phyloP scores from a whole-genome alignment of 805 yeast species.

The Metschnikowia matae region DNA sequence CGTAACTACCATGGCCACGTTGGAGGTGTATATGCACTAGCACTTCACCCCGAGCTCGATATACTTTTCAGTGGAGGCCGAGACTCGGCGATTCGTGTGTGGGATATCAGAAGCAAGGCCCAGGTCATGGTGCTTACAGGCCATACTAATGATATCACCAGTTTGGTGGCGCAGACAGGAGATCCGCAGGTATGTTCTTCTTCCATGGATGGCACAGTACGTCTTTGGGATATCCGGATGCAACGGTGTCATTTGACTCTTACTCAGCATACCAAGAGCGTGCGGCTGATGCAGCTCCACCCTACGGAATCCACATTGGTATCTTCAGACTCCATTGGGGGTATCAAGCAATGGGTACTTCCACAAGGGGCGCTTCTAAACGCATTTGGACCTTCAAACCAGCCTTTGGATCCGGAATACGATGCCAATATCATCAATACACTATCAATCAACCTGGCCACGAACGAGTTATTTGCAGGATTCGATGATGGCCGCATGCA shows the following conservation, averaged over 20 bases:
- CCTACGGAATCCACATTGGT: slow-evolving; percentile 71
- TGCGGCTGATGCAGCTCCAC: slow-evolving; percentile 67
- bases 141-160: slow-evolving; percentile 70
- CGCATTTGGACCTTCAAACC: slow-evolving; percentile 46
- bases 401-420: slow-evolving; percentile 22
- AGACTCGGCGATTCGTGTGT: slow-evolving; percentile 79
- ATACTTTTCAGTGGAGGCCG: slow-evolving; percentile 83
- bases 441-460: slow-evolving; percentile 57
- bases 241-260: slow-evolving; percentile 67
- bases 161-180: slow-evolving; percentile 57
- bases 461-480: slow-evolving; percentile 67
- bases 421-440: slow-evolving; percentile 60
- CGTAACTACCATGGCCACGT: slow-evolving; percentile 93
- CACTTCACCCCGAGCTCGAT: slow-evolving; percentile 83
- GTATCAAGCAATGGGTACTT: slow-evolving; percentile 72
- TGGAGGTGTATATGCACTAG: slow-evolving; percentile 81
- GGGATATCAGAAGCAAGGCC: slow-evolving; percentile 86
- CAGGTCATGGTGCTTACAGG: slow-evolving; percentile 78
- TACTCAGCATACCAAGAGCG: slow-evolving; percentile 81
- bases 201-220: slow-evolving; percentile 78
- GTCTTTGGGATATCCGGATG: slow-evolving; percentile 87
- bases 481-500: slow-evolving; percentile 77
- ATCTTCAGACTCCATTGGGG: slow-evolving; percentile 74
- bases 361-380: slow-evolving; percentile 68
- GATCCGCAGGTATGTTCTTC: slow-evolving; percentile 86